Base-by-base conservation (phyloP, 78 protist species). In the Pirum gemmata region DNA sequence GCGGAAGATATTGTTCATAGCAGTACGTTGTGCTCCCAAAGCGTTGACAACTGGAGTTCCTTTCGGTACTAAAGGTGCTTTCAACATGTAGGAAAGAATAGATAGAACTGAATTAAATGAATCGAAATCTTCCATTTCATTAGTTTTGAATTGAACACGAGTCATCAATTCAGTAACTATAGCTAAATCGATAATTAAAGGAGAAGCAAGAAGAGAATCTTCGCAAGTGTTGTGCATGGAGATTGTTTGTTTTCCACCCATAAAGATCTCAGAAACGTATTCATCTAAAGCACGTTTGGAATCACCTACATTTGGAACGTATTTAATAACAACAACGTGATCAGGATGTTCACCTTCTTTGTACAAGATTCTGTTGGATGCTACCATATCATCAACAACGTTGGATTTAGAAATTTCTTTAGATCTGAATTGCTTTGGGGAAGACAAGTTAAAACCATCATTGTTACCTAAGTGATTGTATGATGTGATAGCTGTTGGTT, bases 381-480 rank as follows among this genome's bases (percentile, higher is more conserved):
- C 94, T 38, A 98, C 96, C 97, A 98, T 97, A 92, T 98, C 99
- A 85, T 98, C 99, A 83, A 97, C 98, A 34, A 98, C 99, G 88
- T 95, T 95, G 77, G 93, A 82, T 93, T 98, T 98, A 61, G 98
- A 92, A 92, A 97, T 94, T 92, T 98, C 99, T 96, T 98, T 98
- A 87, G 98, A 94, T 67, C 98, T 93, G 97, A 98, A 98, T 91
- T 93, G 96, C 78, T 41, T 74, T 37, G 98, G 98, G 36, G 97
- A 93, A 18, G 96, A 90, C 76, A 98, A 91, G 93, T 98, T 98
- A 92, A 80, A 83, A 41, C 99, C 99, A 95, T 98, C 99, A 92
- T 98, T 98, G 98, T 98, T 98, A 67, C 99, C 99, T 73, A 98
- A 91, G 92, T 98, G 99, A 93, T 98, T 98, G 98, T 98, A 98